Conservation (phyloP, 2,329 filamentous ascomycete genomes). For the Fusarium sp. region DNA sequence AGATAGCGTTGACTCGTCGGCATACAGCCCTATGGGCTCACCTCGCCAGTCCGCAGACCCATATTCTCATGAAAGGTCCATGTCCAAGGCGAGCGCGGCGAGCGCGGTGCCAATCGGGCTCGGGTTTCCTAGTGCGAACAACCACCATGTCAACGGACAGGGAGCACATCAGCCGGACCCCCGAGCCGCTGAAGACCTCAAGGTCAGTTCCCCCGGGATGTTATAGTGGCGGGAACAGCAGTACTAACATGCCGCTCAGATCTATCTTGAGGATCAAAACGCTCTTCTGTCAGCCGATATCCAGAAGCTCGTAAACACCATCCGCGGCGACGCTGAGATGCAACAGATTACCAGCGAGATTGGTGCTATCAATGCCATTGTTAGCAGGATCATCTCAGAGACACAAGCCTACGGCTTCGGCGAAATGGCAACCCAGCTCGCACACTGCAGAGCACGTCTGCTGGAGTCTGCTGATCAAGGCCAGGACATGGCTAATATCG, state of each 20-base stretch:
- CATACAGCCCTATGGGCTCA: conserved; percentile 81
- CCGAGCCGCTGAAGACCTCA: conserved; percentile 65
- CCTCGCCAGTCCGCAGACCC: conserved; percentile 71
- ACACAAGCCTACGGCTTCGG: conserved; percentile 71
- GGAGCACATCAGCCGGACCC: conserved; percentile 56
- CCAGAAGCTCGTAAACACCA: conserved; percentile 82
- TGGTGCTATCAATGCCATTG: conserved; percentile 77
- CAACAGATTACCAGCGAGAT: conserved; percentile 79
- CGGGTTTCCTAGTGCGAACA: conserved; percentile 55
- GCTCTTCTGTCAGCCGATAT: conserved; percentile 84
- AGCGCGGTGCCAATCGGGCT: conserved; percentile 58
- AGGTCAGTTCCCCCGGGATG: conserved; percentile 50
- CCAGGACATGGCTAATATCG: conserved; percentile 68
- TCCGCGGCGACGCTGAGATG: conserved; percentile 75
- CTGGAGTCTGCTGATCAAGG: conserved; percentile 74
- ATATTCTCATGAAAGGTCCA: conserved; percentile 54
- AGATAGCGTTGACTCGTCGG: conserved; percentile 77
- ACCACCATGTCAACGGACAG: conserved; percentile 58
- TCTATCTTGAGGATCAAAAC: conserved; percentile 87
- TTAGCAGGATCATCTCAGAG: conserved; percentile 77
- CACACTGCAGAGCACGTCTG: conserved; percentile 75
- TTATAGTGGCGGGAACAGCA: neutral
- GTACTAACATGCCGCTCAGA: conserved; percentile 58
- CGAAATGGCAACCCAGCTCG: conserved; percentile 70
- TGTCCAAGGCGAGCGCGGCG: conserved; percentile 49